Evolutionary conservation across 352 stramenopile species (phyloP), one percentile per base, ranked within the genome.

Genomic region (Globisporangium solare): DNA sequence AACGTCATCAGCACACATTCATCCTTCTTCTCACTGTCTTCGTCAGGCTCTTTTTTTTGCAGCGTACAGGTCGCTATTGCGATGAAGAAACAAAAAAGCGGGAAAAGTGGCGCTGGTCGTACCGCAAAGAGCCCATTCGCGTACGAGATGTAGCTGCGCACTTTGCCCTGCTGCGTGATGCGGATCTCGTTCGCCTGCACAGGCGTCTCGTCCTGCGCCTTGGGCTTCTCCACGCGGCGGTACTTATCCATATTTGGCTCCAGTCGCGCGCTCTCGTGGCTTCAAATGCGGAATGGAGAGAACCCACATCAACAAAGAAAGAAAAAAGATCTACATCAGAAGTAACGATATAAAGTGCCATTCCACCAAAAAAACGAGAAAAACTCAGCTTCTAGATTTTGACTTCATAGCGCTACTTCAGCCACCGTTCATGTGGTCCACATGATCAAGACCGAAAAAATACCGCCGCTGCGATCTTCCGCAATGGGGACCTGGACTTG

Each of bases 71-170:
- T 43, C 12, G 39, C 17, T 27, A 27, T 5, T 27, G n/a, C n/a
- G n/a, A n/a, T n/a, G n/a, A n/a, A n/a, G n/a, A n/a, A n/a, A n/a
- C n/a, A n/a, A n/a, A 27, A 5, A 27, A 27, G 24, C 24, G 2
- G 24, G 18, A 13, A 43, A n/a, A n/a, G 13, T 43, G 39, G 17
- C 7, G n/a, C 22, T 21, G 18, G 50, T 22, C 74, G 42, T 59
- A 89, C 81, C 37, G 67, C 55, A 47, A 92, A 82, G 42, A 92
- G 77, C 10, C 74, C 75, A 57, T 86, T 87, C 56, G 77, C 79
- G 61, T 94, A 91, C 27, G 76, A 73, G 55, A 94, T 83, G 72
- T 92, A 94, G 63, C 66, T 86, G 66, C 78, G 79, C 64, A 89
- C 76, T 66, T 88, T 89, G 43, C 80, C 82, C 60, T 86, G 73